These are phyloP conservation scores for Hemileia vastatrix DNA, from an alignment of 1,284 basidiomycete species.

Conservation along the genomic window DNA sequence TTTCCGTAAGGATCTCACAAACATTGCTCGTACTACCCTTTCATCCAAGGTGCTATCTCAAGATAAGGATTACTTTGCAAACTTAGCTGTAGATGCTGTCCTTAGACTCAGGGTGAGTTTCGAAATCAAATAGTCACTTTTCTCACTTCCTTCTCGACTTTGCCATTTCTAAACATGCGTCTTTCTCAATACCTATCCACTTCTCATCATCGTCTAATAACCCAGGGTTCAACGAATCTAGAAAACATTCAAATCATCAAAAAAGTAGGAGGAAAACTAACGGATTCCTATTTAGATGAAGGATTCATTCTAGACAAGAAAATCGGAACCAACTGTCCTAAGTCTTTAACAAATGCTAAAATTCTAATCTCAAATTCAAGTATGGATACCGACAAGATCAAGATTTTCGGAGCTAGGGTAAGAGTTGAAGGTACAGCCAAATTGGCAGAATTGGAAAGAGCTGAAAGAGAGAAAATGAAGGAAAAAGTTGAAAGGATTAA, in stretches of 20 bases:
- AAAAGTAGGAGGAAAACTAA: slow-evolving; percentile 42
- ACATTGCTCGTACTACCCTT: slow-evolving; percentile 43
- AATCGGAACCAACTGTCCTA: slow-evolving; percentile 41
- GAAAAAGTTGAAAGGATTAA: slow-evolving; percentile 45
- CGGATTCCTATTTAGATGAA: slow-evolving; percentile 42
- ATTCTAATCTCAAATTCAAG: slow-evolving; percentile 44
- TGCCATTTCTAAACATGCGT: not conserved
- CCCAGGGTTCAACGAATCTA: slow-evolving; percentile 39
- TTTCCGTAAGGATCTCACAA: slow-evolving; percentile 39
- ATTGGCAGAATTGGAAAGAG: slow-evolving; percentile 43
- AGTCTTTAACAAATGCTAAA: slow-evolving; percentile 38
- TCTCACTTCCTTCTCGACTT: not conserved
- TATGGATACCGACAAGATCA: slow-evolving; percentile 46
- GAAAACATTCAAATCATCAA: slow-evolving; percentile 46
- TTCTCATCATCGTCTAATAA: not conserved
- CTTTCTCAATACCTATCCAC: not conserved
- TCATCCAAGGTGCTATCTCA: slow-evolving; percentile 40
- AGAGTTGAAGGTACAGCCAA: slow-evolving; percentile 42
- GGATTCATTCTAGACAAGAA: slow-evolving; percentile 44
- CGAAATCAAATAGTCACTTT: too few relatives aligned
- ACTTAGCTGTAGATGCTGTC: slow-evolving; percentile 43
- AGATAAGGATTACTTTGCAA: slow-evolving; percentile 45
- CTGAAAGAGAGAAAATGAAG: slow-evolving; percentile 45
- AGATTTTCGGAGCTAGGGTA: slow-evolving; percentile 43
- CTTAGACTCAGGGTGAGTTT: slow-evolving; percentile 31